These are phyloP conservation scores for Chondrus crispus DNA, from an alignment of 23 red algal species.

Conservation along the genomic window DNA sequence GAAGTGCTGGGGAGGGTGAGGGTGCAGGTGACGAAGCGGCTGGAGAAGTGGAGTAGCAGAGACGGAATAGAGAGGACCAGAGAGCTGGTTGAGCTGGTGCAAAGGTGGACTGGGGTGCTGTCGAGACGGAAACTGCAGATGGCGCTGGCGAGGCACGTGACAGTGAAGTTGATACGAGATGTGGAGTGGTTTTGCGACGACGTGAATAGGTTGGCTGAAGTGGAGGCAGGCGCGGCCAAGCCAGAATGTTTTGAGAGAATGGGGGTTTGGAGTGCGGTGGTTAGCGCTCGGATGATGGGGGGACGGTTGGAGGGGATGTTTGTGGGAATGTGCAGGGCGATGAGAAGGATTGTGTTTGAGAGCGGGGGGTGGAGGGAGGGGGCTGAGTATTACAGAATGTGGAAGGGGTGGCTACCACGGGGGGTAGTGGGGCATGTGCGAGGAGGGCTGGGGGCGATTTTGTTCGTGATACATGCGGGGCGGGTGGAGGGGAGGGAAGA, in stretches of 20 bases:
- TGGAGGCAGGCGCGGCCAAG: not conserved
- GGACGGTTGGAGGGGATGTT: slow-evolving; percentile 16
- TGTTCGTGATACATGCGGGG: slow-evolving; percentile 53
- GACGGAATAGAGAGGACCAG: not conserved
- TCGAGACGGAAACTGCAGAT: slow-evolving; percentile 59
- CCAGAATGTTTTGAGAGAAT: not conserved
- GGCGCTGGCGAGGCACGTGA: slow-evolving; percentile 14
- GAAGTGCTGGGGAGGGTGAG: slow-evolving; percentile 36
- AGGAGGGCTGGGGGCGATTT: slow-evolving; percentile 12
- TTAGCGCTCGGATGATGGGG: slow-evolving; percentile 14
- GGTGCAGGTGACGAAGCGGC: not conserved
- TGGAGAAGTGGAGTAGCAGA: slow-evolving; percentile 28
- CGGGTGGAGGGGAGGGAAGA: not conserved
- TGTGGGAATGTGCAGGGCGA: not conserved
- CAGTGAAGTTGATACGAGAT: slow-evolving; percentile 8
- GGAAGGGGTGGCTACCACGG: slow-evolving; percentile 6
- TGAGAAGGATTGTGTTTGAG: slow-evolving; percentile 7
- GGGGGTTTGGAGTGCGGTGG: slow-evolving; percentile 22
- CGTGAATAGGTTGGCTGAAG: too few species aligned
- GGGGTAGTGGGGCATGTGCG: slow-evolving; percentile 12
- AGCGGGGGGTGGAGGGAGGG: slow-evolving; percentile 8
- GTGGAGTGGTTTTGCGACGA: not conserved
- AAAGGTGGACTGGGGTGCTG: slow-evolving; percentile 30
- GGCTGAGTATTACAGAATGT: not conserved
- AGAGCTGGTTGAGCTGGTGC: slow-evolving; percentile 16